A percentile compares a stretch with the other conserved stretches of the same genome.
Evolutionary conservation across 1,139 yeast genomes (phyloP).

Genomic region (Blastobotrys capitulatus): DNA sequence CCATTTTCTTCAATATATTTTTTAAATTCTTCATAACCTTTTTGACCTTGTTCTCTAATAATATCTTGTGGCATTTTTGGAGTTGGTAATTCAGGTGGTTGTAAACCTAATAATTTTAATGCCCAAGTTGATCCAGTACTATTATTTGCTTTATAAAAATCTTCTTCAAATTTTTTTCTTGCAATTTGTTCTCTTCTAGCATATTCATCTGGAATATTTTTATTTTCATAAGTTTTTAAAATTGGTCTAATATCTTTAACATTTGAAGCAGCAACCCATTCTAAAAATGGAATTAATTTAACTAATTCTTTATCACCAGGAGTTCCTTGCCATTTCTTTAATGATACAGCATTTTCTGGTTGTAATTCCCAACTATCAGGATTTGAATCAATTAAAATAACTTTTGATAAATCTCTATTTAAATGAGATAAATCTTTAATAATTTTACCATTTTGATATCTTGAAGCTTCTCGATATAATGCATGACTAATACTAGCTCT

Average conservation of each 20-base stretch:
- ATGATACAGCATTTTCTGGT: conserved; percentile 85
- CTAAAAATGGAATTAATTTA: conserved; percentile 83
- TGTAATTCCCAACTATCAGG: conserved; percentile 71
- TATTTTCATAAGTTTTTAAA: conserved; percentile 60
- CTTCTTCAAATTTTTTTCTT: conserved; percentile 64
- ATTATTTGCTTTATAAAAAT: conserved; percentile 48
- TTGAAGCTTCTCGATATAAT: conserved; percentile 84
- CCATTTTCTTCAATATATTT: conserved; percentile 84
- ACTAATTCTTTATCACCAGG: conserved; percentile 72
- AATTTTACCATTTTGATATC: conserved; percentile 77
- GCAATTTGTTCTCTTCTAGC: conserved; percentile 67
- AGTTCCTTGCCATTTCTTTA: conserved; percentile 81
- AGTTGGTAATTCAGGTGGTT: conserved; percentile 45
- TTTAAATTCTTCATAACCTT: conserved; percentile 79
- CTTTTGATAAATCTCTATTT: conserved; percentile 85
- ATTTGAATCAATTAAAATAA: conserved; percentile 73
- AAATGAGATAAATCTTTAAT: conserved; percentile 74
- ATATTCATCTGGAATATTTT: conserved; percentile 74
- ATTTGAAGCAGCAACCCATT: conserved; percentile 90
- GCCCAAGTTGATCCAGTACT: conserved; percentile 45
- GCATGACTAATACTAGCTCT: conserved; percentile 86
- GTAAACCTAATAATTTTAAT: conserved; percentile 60
- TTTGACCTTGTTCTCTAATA: conserved; percentile 89
- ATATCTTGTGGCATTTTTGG: conserved; percentile 88
- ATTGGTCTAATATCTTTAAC: conserved; percentile 88